phyloP scores from a whole-genome alignment of 1,284 basidiomycete genomes.

The Naganishia albida region DNA sequence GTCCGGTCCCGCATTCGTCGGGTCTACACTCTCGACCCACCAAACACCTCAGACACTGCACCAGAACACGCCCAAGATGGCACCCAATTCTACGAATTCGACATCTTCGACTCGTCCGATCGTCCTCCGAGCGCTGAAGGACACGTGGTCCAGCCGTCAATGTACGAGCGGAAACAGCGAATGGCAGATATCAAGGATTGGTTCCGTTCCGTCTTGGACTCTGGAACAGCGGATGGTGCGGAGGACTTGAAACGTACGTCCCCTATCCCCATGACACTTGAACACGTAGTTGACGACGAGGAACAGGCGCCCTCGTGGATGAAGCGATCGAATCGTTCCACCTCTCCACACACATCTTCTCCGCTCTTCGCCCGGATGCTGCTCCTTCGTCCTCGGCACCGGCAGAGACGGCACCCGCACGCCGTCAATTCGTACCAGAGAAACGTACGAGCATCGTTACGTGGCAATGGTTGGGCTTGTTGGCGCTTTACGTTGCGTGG shows the following conservation, averaged over 20 bases:
- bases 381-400: neutral
- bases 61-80: conserved; percentile 55
- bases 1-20: conserved; percentile 67
- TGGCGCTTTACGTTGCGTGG: conserved; percentile 4
- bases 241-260: conserved; percentile 61
- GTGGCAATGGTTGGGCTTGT: neutral
- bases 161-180: conserved; percentile 57
- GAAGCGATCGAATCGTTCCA: conserved; percentile 72
- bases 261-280: neutral
- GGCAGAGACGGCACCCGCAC: neutral
- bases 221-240: conserved; percentile 57
- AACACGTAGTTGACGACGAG: conserved; percentile 4
- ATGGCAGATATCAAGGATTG: conserved; percentile 63
- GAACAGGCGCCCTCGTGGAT: conserved; percentile 57
- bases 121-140: conserved; percentile 43
- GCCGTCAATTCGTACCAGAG: too few species aligned
- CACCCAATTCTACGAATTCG: conserved; percentile 72
- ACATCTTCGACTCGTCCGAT: conserved; percentile 47
- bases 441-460: too few species aligned
- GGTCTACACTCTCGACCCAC: conserved; percentile 63
- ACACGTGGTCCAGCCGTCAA: conserved; percentile 38
- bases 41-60: conserved; percentile 38
- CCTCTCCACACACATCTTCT: conserved; percentile 68
- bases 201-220: conserved; percentile 73
- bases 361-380: conserved; percentile 49